Evolutionary conservation across 331 rosid genomes (phyloP).

Genomic region (Phaseolus coccineus): DNA sequence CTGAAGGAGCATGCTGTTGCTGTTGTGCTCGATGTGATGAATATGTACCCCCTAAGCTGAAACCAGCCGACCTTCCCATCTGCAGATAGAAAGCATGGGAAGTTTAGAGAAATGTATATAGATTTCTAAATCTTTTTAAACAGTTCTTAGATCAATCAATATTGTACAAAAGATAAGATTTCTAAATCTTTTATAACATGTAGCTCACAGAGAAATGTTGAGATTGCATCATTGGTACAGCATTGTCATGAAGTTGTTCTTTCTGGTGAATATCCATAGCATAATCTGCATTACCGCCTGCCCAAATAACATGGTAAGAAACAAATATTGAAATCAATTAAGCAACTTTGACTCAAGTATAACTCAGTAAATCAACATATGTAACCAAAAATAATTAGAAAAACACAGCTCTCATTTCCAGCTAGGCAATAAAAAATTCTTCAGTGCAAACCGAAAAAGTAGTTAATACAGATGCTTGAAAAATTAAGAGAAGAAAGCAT

Average conservation of each 20-base stretch:
- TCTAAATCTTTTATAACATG: constrained; percentile 21
- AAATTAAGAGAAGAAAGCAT: constrained; percentile 8
- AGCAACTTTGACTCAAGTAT: constrained; percentile 25
- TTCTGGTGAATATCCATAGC: constrained; percentile 94
- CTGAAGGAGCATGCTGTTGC: constrained; percentile 91
- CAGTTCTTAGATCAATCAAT: constrained; percentile 22
- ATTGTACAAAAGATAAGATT: neutral
- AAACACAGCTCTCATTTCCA: constrained; percentile 33
- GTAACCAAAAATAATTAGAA: constrained; percentile 28
- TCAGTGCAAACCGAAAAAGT: neutral
- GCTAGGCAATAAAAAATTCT: constrained; percentile 29
- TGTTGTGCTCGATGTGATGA: constrained; percentile 88
- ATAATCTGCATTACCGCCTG: constrained; percentile 90
- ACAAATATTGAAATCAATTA: constrained; percentile 28
- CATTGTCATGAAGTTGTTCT: constrained; percentile 91
- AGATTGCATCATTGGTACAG: constrained; percentile 90
- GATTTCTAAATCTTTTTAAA: neutral
- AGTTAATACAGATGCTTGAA: neutral
- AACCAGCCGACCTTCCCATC: constrained; percentile 98
- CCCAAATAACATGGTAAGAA: constrained; percentile 50
- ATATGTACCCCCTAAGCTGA: constrained; percentile 80
- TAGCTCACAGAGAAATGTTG: constrained; percentile 91
- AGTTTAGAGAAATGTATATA: neutral
- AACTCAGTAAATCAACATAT: neutral
- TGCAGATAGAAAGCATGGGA: constrained; percentile 51